These are phyloP conservation scores for Fusarium praegraminearum DNA, from an alignment of 2,329 filamentous ascomycete species.

Conservation along the genomic window DNA sequence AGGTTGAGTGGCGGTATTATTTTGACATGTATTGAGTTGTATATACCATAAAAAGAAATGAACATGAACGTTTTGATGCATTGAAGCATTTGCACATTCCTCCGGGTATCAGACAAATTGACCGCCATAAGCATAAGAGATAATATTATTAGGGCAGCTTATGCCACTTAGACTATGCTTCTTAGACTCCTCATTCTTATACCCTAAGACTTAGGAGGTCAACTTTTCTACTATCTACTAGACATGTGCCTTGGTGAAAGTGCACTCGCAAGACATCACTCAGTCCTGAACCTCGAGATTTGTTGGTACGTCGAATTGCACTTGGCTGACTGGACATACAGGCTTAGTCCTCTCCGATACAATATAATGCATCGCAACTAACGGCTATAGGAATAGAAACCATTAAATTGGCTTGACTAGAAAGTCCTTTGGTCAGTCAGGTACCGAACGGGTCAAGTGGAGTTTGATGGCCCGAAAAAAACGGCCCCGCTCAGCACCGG, in stretches of 20 bases:
- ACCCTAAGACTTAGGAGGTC: too few species aligned
- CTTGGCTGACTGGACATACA: background rate
- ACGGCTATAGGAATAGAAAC: too few species aligned
- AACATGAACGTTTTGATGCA: constrained; percentile 2
- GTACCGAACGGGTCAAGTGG: background rate
- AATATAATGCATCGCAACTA: too few species aligned
- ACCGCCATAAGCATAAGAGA: too few species aligned
- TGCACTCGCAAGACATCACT: background rate
- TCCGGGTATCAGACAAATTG: too few species aligned
- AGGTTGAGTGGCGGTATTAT: constrained; percentile 12
- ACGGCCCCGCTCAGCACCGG: background rate
- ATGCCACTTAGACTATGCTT: too few species aligned
- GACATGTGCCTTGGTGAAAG: too few species aligned
- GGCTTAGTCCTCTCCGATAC: too few species aligned
- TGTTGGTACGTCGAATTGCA: background rate
- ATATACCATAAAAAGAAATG: constrained; percentile 21
- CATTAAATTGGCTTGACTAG: background rate
- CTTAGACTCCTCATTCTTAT: too few species aligned
- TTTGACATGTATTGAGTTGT: constrained; percentile 10
- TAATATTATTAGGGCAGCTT: too few species aligned
- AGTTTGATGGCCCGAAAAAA: constrained; percentile 6
- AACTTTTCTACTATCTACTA: too few species aligned
- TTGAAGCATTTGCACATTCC: background rate
- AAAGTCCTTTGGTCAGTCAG: background rate
- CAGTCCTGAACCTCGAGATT: background rate